phyloP scores from a whole-genome alignment of 345 rosid genomes.

The Alliaria petiolata region DNA sequence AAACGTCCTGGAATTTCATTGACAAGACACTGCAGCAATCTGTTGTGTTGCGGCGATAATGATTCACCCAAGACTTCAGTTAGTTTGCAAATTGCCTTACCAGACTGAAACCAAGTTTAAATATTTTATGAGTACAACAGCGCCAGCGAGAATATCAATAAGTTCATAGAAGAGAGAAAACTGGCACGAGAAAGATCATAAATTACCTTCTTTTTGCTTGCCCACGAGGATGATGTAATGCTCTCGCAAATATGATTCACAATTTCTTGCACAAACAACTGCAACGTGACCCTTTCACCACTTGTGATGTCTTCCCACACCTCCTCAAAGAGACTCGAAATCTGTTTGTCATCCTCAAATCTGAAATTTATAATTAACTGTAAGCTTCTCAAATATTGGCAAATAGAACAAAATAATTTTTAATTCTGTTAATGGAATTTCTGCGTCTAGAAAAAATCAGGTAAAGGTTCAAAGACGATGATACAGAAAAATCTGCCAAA shows the following conservation, averaged over 20 bases:
- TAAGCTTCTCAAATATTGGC: not conserved
- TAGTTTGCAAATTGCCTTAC: conserved; percentile 77
- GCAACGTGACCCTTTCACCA: conserved; percentile 79
- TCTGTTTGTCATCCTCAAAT: conserved; percentile 89
- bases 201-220: conserved; percentile 72
- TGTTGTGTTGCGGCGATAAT: conserved; percentile 54
- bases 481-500: not conserved
- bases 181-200: not conserved
- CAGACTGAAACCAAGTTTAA: conserved; percentile 54
- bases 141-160: not conserved
- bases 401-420: not conserved
- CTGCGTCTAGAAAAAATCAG: not conserved
- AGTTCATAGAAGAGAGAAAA: not conserved
- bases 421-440: not conserved
- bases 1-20: conserved; percentile 88
- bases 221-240: conserved; percentile 85
- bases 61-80: conserved; percentile 82
- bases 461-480: not conserved
- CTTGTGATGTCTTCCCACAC: conserved; percentile 93
- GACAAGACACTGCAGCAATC: conserved; percentile 59
- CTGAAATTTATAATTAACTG: conserved; percentile 37
- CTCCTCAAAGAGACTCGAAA: conserved; percentile 86
- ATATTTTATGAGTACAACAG: conserved; percentile 2
- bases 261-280: conserved; percentile 78
- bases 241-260: conserved; percentile 67